Evolutionary conservation across 495 filamentous ascomycete genomes (phyloP), one percentile per base, ranked within the genome.

Genomic region (Penicillium tannophilum): DNA sequence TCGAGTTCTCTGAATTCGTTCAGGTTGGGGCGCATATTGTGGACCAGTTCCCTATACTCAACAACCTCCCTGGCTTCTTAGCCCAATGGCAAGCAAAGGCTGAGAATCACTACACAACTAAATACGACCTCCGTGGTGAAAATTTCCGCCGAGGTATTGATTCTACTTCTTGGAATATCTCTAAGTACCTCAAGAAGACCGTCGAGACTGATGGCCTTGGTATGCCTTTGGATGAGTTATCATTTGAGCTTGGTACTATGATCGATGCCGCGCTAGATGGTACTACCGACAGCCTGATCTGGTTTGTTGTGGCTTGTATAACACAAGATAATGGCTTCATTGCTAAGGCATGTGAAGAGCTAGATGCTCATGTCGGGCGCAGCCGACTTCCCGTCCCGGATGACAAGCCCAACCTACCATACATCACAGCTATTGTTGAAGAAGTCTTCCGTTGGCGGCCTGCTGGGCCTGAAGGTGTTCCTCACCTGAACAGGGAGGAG

Each of bases 401-500:
- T 9, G 72, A 74, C 50, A 62, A 61, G 7, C 56, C 66, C 4
- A 56, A 67, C 9, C 63, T 81, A 2, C 74, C 72, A 0, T 81
- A 81, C 39, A 66, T 79, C 23, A 58, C 72, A 17, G 74, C 72
- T 17, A 55, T 77, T 14, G 65, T 79, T 9, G 75, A 74, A 55
- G 78, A 81, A 45, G 60, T 68, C 2, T 65, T 73, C 17, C 73
- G 78, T 26, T 81, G 78, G 78, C 72, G 73, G 17, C 76, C 76
- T 3, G 66, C 76, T 7, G 52, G 56, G 0, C 73, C 81, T 0
- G 71, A 73, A 54, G 68, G 62, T 10, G 68, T 88, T 28, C 81
- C 86, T 0, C 86, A 89, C 60, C 69, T 75, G 1, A 74, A 78
- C 4, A 71, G 74, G 3, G 63, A 79, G n/a, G 84, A 86, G 54